Evolutionary conservation across 2,329 filamentous ascomycete species (phyloP).

Genomic region (Venturia effusa): DNA sequence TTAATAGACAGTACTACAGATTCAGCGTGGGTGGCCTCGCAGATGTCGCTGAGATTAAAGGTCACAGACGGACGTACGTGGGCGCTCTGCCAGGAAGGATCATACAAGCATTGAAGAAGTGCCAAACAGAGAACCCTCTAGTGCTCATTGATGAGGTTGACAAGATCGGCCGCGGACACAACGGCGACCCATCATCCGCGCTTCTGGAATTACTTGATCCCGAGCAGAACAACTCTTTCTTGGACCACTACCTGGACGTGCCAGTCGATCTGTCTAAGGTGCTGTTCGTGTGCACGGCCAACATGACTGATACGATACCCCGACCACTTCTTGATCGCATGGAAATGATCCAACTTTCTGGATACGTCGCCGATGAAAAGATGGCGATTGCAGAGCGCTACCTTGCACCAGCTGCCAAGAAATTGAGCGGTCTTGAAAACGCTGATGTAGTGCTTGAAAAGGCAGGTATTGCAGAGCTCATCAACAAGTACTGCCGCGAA

Average conservation of each 20-base stretch:
- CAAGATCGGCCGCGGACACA: conserved; percentile 93
- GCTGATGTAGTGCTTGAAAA: conserved; percentile 81
- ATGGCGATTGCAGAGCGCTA: conserved; percentile 96
- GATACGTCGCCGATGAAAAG: conserved; percentile 96
- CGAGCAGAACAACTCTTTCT: conserved; percentile 93
- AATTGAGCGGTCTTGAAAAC: conserved; percentile 78
- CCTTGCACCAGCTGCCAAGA: conserved; percentile 86
- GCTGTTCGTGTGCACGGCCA: conserved; percentile 95
- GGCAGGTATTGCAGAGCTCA: conserved; percentile 86
- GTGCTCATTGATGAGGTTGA: conserved; percentile 96
- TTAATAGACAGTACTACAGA: conserved; percentile 94
- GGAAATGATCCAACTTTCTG: conserved; percentile 93
- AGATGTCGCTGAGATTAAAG: conserved; percentile 98
- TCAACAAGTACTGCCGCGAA: conserved; percentile 97
- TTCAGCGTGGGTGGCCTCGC: conserved; percentile 96
- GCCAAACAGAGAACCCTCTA: conserved; percentile 94
- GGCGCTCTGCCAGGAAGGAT: conserved; percentile 91
- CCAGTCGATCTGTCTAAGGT: conserved; percentile 96
- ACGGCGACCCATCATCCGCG: conserved; percentile 91
- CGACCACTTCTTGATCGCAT: conserved; percentile 89
- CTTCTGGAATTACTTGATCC: conserved; percentile 89
- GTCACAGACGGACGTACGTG: conserved; percentile 90
- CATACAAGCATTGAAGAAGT: conserved; percentile 97
- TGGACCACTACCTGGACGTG: conserved; percentile 98
- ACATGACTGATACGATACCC: conserved; percentile 97